Conservation (phyloP, 2,329 filamentous ascomycete genomes). For the Pyrenophora graminea region DNA sequence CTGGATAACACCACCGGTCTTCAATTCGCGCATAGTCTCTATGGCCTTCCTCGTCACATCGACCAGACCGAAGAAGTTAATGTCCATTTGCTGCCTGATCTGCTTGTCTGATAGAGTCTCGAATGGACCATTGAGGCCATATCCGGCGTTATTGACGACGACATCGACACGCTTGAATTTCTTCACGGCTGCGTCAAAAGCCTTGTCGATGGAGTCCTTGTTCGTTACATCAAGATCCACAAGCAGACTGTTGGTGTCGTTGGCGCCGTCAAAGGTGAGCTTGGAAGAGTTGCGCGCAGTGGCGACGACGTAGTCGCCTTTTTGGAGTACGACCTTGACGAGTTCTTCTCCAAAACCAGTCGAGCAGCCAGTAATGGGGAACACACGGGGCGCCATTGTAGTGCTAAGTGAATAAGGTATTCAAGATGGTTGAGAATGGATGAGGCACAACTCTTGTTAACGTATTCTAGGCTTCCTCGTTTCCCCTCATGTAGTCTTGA, state of each 20-base stretch:
- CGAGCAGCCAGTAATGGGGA: conserved; percentile 54
- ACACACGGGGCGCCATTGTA: conserved; percentile 50
- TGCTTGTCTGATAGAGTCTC: conserved; percentile 57
- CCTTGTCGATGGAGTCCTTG: conserved; percentile 50
- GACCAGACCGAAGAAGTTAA: conserved; percentile 64
- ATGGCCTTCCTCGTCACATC: conserved; percentile 56
- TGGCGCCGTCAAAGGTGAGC: conserved; percentile 45
- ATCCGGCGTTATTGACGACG: conserved; percentile 66
- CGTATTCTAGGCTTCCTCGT: background rate
- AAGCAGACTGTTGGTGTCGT: conserved; percentile 55
- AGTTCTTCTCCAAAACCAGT: conserved; percentile 54
- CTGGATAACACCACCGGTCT: conserved; percentile 59
- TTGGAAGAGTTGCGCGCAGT: conserved; percentile 54
- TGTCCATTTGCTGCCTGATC: conserved; percentile 59
- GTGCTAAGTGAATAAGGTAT: background rate
- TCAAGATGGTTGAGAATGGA: too few species aligned
- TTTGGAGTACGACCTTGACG: conserved; percentile 49
- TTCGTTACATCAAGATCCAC: conserved; percentile 59
- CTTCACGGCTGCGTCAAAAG: conserved; percentile 51
- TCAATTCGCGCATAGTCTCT: conserved; percentile 52
- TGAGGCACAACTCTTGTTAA: background rate
- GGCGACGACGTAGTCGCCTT: conserved; percentile 52
- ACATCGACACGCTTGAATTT: conserved; percentile 63
- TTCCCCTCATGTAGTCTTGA: conserved; percentile 4
- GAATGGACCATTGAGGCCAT: conserved; percentile 58